Percentiles rank a stretch among this genome's conserved stretches.
Conservation (phyloP, 768 basidiomycete species). For the Boletus patriciae region DNA sequence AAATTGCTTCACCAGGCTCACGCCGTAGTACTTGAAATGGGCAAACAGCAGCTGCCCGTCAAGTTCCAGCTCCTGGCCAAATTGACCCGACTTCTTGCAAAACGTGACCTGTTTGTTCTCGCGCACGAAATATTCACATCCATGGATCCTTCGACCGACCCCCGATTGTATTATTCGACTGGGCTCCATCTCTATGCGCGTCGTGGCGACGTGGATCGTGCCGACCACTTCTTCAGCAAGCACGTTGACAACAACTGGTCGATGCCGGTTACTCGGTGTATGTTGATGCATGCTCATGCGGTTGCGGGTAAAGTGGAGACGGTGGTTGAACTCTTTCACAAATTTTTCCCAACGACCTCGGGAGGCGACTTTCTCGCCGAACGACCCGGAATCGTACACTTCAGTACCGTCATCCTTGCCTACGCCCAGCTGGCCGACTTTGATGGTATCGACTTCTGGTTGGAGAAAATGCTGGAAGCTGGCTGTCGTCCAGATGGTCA, state of each 20-base stretch:
- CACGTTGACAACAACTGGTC: conserved; percentile 34
- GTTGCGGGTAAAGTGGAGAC: conserved; percentile 40
- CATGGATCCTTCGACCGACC: conserved; percentile 24
- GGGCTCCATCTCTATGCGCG: conserved; percentile 56
- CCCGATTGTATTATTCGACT: conserved; percentile 34
- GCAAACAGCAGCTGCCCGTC: conserved; percentile 35
- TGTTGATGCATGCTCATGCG: conserved; percentile 59
- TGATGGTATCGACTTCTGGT: conserved; percentile 52
- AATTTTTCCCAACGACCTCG: conserved; percentile 47
- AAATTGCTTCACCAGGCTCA: conserved; percentile 38
- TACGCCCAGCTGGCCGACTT: conserved; percentile 48
- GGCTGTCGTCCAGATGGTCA: conserved; percentile 54
- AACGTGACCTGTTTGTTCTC: conserved; percentile 35
- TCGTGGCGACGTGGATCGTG: conserved; percentile 47
- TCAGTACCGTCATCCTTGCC: conserved; percentile 56
- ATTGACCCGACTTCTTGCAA: conserved; percentile 46
- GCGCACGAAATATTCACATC: conserved; percentile 47
- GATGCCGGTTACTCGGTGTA: conserved; percentile 35
- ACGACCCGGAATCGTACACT: conserved; percentile 51
- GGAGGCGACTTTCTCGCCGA: conserved; percentile 31
- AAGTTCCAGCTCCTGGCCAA: conserved; percentile 30
- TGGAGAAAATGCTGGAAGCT: conserved; percentile 48
- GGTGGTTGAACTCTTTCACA: conserved; percentile 51
- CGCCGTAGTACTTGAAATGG: conserved; percentile 43
- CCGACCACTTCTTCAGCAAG: conserved; percentile 44